phyloP scores from a whole-genome alignment of 148 eudicot genomes.

The Mesembryanthemum crystallinum region DNA sequence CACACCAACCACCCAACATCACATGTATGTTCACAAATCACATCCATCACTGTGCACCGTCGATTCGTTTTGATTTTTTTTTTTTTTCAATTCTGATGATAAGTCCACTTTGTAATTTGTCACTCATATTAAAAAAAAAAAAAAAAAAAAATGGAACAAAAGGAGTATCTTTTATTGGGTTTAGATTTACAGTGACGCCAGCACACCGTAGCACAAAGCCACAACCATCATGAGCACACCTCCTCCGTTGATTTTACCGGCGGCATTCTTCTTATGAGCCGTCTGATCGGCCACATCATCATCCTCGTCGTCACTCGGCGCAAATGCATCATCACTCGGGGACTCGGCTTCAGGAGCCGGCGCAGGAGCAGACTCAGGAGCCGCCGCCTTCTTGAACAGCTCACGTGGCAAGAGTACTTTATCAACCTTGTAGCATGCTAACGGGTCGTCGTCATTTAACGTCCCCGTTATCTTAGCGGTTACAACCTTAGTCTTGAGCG shows the following conservation, averaged over 20 bases:
- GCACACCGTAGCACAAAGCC: conserved; percentile 27
- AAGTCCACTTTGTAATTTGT: too few relatives aligned
- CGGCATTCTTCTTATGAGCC: conserved; percentile 34
- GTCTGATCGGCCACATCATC: conserved; percentile 44
- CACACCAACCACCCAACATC: neutral
- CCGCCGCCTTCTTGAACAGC: conserved; percentile 31
- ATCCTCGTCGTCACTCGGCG: conserved; percentile 32
- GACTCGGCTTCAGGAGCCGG: conserved; percentile 44
- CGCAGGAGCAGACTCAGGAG: conserved; percentile 32
- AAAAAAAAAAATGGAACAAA: too few relatives aligned
- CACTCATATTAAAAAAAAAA: too few relatives aligned
- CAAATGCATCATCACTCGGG: conserved; percentile 29
- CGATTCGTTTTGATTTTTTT: neutral
- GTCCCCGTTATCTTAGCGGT: conserved; percentile 64
- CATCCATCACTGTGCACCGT: too few relatives aligned
- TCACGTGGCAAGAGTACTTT: conserved; percentile 66
- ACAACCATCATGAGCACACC: conserved; percentile 26
- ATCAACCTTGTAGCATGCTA: conserved; percentile 48
- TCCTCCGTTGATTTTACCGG: conserved; percentile 31
- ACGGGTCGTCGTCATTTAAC: conserved; percentile 59
- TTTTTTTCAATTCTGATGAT: too few relatives aligned
- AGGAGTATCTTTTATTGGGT: neutral
- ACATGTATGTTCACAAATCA: neutral
- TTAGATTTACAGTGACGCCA: conserved; percentile 37
- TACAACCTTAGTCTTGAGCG: conserved; percentile 51